These are phyloP conservation scores for Leersia perrieri DNA, from an alignment of 176 grass and related monocot genomes.

Conservation along the genomic window DNA sequence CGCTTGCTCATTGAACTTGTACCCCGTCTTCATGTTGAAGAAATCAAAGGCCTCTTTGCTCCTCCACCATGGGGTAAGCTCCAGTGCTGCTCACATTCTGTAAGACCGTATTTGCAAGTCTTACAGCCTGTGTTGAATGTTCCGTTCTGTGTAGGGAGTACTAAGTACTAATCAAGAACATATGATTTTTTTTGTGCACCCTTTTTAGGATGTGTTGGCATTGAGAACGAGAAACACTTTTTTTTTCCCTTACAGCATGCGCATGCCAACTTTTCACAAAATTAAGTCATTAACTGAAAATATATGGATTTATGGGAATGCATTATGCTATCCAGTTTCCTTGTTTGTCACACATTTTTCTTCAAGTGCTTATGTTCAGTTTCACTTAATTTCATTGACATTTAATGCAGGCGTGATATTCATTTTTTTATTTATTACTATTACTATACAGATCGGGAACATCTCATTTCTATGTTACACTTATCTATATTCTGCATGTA, in stretches of 20 bases:
- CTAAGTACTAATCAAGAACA: not conserved
- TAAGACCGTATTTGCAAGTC: not conserved
- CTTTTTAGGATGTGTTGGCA: not conserved
- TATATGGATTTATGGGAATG: not conserved
- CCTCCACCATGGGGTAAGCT: conserved; percentile 90
- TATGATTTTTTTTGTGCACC: not conserved
- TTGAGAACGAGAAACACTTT: not conserved
- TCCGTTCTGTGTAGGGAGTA: not conserved
- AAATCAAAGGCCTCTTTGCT: conserved; percentile 95
- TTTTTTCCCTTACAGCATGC: not conserved
- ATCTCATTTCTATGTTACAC: conserved; percentile 3
- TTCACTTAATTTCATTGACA: not conserved
- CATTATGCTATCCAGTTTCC: not conserved
- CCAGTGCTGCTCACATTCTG: not conserved
- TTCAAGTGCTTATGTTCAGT: not conserved
- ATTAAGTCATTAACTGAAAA: not conserved
- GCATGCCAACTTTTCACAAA: not conserved
- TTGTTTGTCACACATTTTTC: not conserved
- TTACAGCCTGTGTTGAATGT: not conserved
- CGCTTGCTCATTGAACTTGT: conserved; percentile 86
- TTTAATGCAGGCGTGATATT: not conserved
- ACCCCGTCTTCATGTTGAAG: conserved; percentile 77
- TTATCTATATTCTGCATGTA: conserved; percentile 28
- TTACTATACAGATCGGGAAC: not conserved
- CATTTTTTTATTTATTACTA: not conserved